These are phyloP conservation scores for Geosmithia flava DNA, from an alignment of 2,329 filamentous ascomycete species.

Conservation along the genomic window DNA sequence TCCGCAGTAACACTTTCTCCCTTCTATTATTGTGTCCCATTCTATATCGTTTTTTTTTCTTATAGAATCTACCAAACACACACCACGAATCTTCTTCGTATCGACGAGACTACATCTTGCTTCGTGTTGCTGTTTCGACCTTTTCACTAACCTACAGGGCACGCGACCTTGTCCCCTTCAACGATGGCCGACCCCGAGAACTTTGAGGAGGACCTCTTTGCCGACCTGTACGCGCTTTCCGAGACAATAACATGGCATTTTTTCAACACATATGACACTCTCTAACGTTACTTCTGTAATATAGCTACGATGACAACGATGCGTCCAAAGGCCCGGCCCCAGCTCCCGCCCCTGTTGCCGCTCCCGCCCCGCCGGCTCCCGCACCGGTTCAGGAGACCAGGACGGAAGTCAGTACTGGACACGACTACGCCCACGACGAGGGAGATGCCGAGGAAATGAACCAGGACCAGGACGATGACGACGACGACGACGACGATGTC, in stretches of 20 bases:
- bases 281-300: neutral
- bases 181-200: conserved; percentile 69
- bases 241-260: neutral
- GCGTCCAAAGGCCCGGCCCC: conserved; percentile 24
- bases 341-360: conserved; percentile 12
- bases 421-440: conserved; percentile 10
- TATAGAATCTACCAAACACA: neutral
- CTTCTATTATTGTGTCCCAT: neutral
- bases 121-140: neutral
- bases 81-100: no score
- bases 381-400: conserved; percentile 7
- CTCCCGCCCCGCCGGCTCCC: conserved; percentile 3
- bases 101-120: no score
- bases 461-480: conserved; percentile 24
- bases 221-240: conserved; percentile 63
- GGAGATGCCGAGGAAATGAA: neutral
- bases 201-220: conserved; percentile 89
- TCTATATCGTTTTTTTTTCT: neutral
- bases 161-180: conserved; percentile 7
- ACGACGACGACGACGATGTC: conserved; percentile 44
- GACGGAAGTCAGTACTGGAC: conserved; percentile 1
- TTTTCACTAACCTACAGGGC: neutral
- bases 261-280: neutral
- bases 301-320: conserved; percentile 55
- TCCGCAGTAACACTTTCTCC: neutral